Base-by-base conservation (phyloP, 164 flowering plant genomes). In the grape (Vitis vinifera) region DNA sequence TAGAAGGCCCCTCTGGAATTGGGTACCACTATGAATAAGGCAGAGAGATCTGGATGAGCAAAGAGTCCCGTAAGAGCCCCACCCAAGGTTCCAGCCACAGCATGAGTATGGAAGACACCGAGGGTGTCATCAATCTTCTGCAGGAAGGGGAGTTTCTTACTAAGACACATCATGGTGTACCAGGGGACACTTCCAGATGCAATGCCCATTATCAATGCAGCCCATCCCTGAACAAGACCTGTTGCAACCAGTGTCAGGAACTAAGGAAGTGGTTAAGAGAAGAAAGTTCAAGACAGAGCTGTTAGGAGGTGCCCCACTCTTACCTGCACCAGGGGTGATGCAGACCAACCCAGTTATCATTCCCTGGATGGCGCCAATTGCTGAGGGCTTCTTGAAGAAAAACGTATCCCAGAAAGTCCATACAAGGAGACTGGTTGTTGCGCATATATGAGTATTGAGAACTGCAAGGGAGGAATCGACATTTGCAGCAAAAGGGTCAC, bases 301-400 rank as follows among this genome's bases (percentile, higher is more conserved):
- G 27, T 23, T 23, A 23, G 27, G 27, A 23, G 23, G 61, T n/a
- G 47, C 27, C 17, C 55, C 23, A 23, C 27, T 23, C 27, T 23
- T 23, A 70, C 81, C 81, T 65, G 81, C 81, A 27, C 73, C 82
- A 14, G 79, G 79, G 23, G 79, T 79, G 50, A 79, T 79, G 66
- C 82, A 75, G 44, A 75, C 81, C 59, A 78, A 69, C n/a, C 81
- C 81, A 2, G 81, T 78, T 55, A 78, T 78, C 78, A 78, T 79
- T 19, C 82, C 79, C 63, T 79, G 79, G 11, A 79, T 75, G 15
- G 82, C 82, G 12, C 82, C 82, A 10, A 79, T 76, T 15, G 73
- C 79, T 2, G 82, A 79, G 9, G 79, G 82, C 68, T 76, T 79
- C 14, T 70, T 72, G 69, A 79, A 79, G 74, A 79, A 73, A 63